Base-by-base conservation (phyloP, 345 rosid genomes). In the Sapria himalayana region DNA sequence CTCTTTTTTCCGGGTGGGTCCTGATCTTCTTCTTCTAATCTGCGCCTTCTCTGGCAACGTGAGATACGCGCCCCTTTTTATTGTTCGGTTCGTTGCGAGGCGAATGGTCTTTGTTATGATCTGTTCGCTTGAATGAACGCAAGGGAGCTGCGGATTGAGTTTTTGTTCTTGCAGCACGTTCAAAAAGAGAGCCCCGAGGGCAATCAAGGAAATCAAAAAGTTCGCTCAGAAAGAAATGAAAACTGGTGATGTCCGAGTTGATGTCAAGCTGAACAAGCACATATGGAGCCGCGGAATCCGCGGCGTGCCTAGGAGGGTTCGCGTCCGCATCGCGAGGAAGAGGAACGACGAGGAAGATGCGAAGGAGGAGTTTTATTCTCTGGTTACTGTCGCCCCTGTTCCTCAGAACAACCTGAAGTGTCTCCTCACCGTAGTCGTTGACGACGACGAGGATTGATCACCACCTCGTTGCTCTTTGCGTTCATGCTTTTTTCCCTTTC, bases 121-220 rank as follows among this genome's bases (percentile, higher is more conserved):
- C n/a, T n/a, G n/a, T n/a, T n/a, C n/a, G n/a, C n/a, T n/a, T n/a
- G n/a, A n/a, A n/a, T n/a, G n/a, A n/a, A n/a, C n/a, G n/a, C n/a
- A n/a, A n/a, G n/a, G n/a, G n/a, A n/a, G n/a, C n/a, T n/a, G n/a
- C n/a, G n/a, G n/a, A n/a, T n/a, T 40, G 36, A 17, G 29, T 66
- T 33, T 62, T 15, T 4, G 9, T 46, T 42, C 17, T 33, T 39
- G 39, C 63, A 77, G 93, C 47, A 81, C 84, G 6, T 77, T 81
- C 62, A 81, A 81, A 72, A 77, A 81, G 89, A 76, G 77, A 67
- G 93, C 93, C 18, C 84, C 93, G 9, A 81, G 73, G 43, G 89
- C 89, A 2, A 76, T 81, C 3, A 80, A 80, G 64, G 93, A 76
- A 43, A 69, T 80, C 33, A 73, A 80, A 59, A 73, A 76, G 64